These are phyloP conservation scores for Phyllostachys edulis DNA, from an alignment of 176 grass and related monocot genomes.

Conservation along the genomic window DNA sequence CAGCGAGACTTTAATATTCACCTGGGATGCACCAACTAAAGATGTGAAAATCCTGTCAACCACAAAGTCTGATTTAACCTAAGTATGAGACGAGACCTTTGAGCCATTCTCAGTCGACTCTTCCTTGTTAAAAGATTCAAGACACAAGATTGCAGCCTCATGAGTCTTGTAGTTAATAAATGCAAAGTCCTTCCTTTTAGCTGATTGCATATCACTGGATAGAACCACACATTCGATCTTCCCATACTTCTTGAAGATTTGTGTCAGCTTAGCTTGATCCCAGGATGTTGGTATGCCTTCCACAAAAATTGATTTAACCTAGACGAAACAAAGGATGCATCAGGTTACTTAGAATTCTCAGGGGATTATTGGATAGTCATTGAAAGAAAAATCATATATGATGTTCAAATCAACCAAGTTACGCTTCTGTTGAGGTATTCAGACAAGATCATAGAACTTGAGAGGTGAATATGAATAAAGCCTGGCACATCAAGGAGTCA, in stretches of 20 bases:
- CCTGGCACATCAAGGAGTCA: no score
- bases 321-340: constrained; percentile 33
- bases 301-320: constrained; percentile 75
- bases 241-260: constrained; percentile 66
- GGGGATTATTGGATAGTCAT: no score
- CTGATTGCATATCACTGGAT: constrained; percentile 45
- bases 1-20: constrained; percentile 70
- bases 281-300: constrained; percentile 63
- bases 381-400: no score
- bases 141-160: constrained; percentile 66
- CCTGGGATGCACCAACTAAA: constrained; percentile 45
- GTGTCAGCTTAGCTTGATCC: constrained; percentile 51
- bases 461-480: no score
- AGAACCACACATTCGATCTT: constrained; percentile 52
- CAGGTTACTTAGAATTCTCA: no score
- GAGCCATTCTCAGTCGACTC: constrained; percentile 51
- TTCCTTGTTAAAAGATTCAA: constrained; percentile 57
- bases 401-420: no score
- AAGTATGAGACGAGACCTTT: constrained; percentile 37
- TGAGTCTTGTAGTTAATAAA: constrained; percentile 63
- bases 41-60: constrained; percentile 25
- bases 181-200: constrained; percentile 63
- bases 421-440: no score
- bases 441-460: no score
- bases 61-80: background rate